Evolutionary conservation across 495 filamentous ascomycete genomes (phyloP).

Genomic region (Tuber indicum): DNA sequence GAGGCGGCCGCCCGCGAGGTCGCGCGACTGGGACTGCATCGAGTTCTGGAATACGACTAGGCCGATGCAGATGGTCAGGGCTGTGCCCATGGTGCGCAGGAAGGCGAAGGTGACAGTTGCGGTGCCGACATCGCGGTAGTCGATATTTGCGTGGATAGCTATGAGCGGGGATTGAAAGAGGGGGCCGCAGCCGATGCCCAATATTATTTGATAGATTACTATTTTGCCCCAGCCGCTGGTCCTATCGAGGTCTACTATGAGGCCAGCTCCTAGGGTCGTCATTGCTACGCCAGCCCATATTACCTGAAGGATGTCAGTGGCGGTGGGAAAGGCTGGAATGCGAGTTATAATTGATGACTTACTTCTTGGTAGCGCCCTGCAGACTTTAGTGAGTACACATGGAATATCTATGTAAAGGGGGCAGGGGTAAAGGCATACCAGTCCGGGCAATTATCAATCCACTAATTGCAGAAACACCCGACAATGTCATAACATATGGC

Average conservation of each 20-base stretch:
- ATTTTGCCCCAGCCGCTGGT: constrained; percentile 54
- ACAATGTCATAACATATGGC: constrained; percentile 65
- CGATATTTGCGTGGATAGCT: constrained; percentile 66
- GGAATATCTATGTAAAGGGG: neutral
- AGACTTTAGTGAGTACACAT: neutral
- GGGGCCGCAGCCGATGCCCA: constrained; percentile 54
- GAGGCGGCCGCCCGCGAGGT: constrained; percentile 16
- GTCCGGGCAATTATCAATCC: constrained; percentile 72
- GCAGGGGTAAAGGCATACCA: constrained; percentile 44
- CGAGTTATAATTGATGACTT: constrained; percentile 3
- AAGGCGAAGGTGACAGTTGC: constrained; percentile 73
- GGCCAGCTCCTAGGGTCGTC: constrained; percentile 59
- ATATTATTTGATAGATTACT: constrained; percentile 50
- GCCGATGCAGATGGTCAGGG: constrained; percentile 69
- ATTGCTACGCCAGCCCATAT: constrained; percentile 55
- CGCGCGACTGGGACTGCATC: constrained; percentile 41
- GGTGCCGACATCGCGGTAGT: constrained; percentile 63
- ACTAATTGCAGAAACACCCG: constrained; percentile 55
- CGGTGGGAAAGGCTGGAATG: neutral
- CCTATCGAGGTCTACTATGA: constrained; percentile 56
- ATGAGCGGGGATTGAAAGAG: constrained; percentile 72
- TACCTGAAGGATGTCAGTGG: constrained; percentile 23
- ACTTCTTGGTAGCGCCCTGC: constrained; percentile 41
- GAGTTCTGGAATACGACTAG: constrained; percentile 71
- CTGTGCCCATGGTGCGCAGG: constrained; percentile 63